Base-by-base conservation (phyloP, 1,284 basidiomycete species). In the Acaromyces ingoldii region DNA sequence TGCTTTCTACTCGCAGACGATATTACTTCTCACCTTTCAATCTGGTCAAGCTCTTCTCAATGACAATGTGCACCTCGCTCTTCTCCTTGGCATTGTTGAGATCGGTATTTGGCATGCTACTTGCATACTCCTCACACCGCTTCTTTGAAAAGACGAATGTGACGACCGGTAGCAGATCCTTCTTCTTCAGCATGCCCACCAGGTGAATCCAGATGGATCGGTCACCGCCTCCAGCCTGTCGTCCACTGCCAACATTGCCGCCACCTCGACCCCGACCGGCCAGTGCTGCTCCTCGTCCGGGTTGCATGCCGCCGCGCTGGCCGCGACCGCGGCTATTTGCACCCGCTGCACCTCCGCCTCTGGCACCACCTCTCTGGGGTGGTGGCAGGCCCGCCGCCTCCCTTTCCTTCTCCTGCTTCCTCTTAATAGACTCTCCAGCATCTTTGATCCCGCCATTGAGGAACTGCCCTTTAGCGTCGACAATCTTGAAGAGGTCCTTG, bases 121-220 rank as follows among this genome's bases (percentile, higher is more conserved):
- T 81, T 1, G 95, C 93, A 72, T 98, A 91, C 77, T 97, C 95
- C 77, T 98, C 93, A 72, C 95, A 99, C 48, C 84, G 81, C 75
- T 90, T 91, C 80, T 99, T 99, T 40, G 91, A 95, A 66, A 99
- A 87, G 1, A 93, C 95, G 76, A 99, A 99, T 26, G 95, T 84
- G 40, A 99, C 95, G 6, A 92, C 91, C 0, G 95, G 95, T 1
- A 99, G 81, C 1, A 98, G 81, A 22, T 81, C 79, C 58, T 86
- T 85, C 78, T 97, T 97, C 69, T 85, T 84, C 48, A 99, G 81
- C 67, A 89, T 81, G 5, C 85, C 87, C 26, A 98, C 81, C 38
- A 99, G 81, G 70, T 97, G 91, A 19, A 95, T 89, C 80, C 93
- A 98, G 3, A 97, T 80, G 61, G 92, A 90, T 78, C 87, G 90